Conservation (phyloP, 1,284 basidiomycete species). For the Cyathus olla region DNA sequence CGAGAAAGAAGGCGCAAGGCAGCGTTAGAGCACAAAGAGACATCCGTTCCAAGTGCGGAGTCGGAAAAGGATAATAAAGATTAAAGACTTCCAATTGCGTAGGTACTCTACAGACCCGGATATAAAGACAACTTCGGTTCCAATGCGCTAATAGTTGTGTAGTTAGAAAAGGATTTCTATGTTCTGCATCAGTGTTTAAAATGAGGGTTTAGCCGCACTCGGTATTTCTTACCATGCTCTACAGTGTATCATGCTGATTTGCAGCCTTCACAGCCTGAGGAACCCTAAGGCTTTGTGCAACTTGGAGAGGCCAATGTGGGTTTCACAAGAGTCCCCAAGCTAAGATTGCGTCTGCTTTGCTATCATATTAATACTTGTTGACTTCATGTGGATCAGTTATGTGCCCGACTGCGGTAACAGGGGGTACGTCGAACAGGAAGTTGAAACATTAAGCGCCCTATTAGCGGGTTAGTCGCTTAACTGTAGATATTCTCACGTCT, state of each 20-base stretch:
- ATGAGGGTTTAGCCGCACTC: background rate
- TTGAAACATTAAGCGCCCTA: too few relatives aligned
- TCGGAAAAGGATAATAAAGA: too few relatives aligned
- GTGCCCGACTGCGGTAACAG: constrained; percentile 78
- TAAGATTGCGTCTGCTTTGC: constrained; percentile 77
- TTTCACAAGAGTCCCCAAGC: constrained; percentile 74
- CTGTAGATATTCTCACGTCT: too few relatives aligned
- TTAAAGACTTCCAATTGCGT: too few relatives aligned
- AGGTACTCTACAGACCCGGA: too few relatives aligned
- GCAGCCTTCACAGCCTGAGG: constrained; percentile 68
- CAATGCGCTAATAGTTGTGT: too few relatives aligned
- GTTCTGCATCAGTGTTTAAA: too few relatives aligned
- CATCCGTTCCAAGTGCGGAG: too few relatives aligned
- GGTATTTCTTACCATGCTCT: constrained; percentile 57
- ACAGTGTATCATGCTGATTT: constrained; percentile 75
- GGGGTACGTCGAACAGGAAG: too few relatives aligned
- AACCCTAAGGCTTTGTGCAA: constrained; percentile 67
- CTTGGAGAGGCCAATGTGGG: constrained; percentile 66
- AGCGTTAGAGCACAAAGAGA: too few relatives aligned
- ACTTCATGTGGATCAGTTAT: constrained; percentile 76
- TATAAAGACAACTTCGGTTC: too few relatives aligned
- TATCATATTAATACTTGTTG: constrained; percentile 72
- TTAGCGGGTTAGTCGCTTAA: too few relatives aligned
- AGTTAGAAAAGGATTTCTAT: background rate
- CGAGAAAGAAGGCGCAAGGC: constrained; percentile 33